A percentile compares a stretch with the other conserved stretches of the same genome.
phyloP scores from a whole-genome alignment of 1,284 basidiomycete genomes.

The Rhodotorula sp. region DNA sequence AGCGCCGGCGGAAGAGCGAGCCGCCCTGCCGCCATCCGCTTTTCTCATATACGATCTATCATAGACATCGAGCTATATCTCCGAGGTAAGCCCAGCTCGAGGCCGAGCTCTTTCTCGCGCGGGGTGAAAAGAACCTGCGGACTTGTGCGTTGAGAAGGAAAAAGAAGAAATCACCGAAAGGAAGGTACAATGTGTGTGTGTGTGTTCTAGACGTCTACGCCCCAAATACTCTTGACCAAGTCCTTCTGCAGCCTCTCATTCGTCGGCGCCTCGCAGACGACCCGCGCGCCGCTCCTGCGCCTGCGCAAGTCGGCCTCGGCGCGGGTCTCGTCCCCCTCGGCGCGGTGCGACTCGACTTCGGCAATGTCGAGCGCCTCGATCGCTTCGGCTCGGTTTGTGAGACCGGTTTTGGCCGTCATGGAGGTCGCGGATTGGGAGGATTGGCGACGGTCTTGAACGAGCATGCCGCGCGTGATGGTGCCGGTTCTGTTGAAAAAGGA shows the following conservation, averaged over 20 bases:
- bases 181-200: too few relatives aligned
- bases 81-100: too few relatives aligned
- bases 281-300: slow-evolving; percentile 22
- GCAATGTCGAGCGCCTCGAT: slow-evolving; percentile 22
- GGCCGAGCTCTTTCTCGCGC: too few relatives aligned
- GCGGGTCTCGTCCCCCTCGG: neutral
- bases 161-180: too few relatives aligned
- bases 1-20: too few relatives aligned
- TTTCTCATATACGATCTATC: too few relatives aligned
- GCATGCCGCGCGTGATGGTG: slow-evolving; percentile 38
- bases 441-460: slow-evolving; percentile 27
- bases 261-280: slow-evolving; percentile 23
- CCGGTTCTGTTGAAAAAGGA: slow-evolving; percentile 16
- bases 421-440: neutral
- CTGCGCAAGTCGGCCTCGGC: neutral
- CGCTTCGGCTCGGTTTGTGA: slow-evolving; percentile 22
- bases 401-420: slow-evolving; percentile 3
- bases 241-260: slow-evolving; percentile 17
- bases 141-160: too few relatives aligned
- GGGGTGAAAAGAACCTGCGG: too few relatives aligned
- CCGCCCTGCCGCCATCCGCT: too few relatives aligned
- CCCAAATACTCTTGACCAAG: slow-evolving; percentile 32
- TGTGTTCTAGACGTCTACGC: slow-evolving; percentile 5
- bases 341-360: slow-evolving; percentile 7
- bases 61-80: too few relatives aligned